Evolutionary conservation across 1,284 basidiomycete genomes (phyloP).

Genomic region (Puccinia triticina): DNA sequence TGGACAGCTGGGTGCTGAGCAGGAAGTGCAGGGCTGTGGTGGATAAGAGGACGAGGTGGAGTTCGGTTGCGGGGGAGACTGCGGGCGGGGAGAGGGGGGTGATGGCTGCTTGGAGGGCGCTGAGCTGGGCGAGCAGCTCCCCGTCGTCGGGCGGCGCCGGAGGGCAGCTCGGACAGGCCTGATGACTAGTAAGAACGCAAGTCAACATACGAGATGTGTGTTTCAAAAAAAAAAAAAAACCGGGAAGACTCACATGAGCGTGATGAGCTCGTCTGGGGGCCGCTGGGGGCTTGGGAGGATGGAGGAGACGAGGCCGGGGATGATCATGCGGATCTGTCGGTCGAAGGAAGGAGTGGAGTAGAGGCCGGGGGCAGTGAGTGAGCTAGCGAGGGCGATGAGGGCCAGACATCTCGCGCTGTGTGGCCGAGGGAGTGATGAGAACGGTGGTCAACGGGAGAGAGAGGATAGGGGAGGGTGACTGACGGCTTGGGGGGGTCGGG

Average conservation of each 20-base stretch:
- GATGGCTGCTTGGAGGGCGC: background rate
- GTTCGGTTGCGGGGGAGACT: background rate
- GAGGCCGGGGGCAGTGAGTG: conserved; percentile 3
- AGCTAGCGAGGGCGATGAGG: conserved; percentile 28
- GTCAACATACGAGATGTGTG: background rate
- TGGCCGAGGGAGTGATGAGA: background rate
- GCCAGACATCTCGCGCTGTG: conserved; percentile 29
- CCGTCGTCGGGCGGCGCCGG: background rate
- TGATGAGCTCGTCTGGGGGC: background rate
- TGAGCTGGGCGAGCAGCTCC: conserved; percentile 7
- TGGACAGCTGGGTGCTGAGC: conserved; percentile 5
- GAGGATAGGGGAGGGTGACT: no score
- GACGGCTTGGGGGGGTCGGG: background rate
- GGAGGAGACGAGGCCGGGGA: conserved; percentile 30
- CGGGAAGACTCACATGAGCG: conserved; percentile 23
- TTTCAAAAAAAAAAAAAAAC: background rate
- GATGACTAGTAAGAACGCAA: conserved; percentile 28
- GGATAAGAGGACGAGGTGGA: conserved; percentile 24
- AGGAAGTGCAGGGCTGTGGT: conserved; percentile 25
- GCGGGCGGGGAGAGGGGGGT: background rate
- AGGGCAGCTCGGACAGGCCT: conserved; percentile 10
- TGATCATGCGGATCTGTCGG: conserved; percentile 24
- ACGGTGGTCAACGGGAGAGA: no score
- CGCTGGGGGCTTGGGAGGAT: conserved; percentile 12
- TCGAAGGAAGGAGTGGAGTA: conserved; percentile 26